Evolutionary conservation across 495 filamentous ascomycete genomes (phyloP), one percentile per base, ranked within the genome.

Genomic region (Beverwykella pulmonaria): DNA sequence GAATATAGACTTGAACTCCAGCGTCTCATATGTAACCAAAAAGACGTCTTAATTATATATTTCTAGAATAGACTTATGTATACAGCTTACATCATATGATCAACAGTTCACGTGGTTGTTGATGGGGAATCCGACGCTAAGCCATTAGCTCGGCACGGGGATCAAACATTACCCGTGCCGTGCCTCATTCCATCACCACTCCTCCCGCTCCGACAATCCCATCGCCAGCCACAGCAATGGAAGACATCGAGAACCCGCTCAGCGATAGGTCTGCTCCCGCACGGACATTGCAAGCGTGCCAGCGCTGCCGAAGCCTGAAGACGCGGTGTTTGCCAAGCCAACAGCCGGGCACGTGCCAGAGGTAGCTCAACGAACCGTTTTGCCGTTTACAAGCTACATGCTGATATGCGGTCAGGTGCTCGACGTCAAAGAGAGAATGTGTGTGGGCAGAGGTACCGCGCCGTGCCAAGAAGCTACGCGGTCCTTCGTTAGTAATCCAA

Each of bases 251-350:
- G 32, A 12, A 61, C 17, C 27, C 65, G n/a, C 9, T 41, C 12
- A 26, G 22, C 34, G 63, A 61, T 2, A 29, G 36, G 29, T 20
- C 50, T 48, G 8, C 26, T n/a, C 59, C 12, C 7, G 14, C 49
- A 1, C 59, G 65, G 14, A 68, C 64, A 2, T 53, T 53, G 10
- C 65, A 68, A 25, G 65, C 65, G 14, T 68, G 65, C 32, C 59
- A 63, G 44, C 34, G 53, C 25, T 68, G 65, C 34, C 59, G 65
- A 44, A 63, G 46, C 25, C 56, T 64, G 10, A 69, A 69, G 50
- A 69, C 67, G 26, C 44, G 67, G 12, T 69, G 67, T 48, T 41
- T 64, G 54, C 67, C 67, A n/a, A 69, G 67, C 53, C 32, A 69
- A 29, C 60, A 41, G 20, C 7, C 53, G 2, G 60, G 60, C 25